Evolutionary conservation across 768 basidiomycete species (phyloP).

Genomic region (Suillus sp.): DNA sequence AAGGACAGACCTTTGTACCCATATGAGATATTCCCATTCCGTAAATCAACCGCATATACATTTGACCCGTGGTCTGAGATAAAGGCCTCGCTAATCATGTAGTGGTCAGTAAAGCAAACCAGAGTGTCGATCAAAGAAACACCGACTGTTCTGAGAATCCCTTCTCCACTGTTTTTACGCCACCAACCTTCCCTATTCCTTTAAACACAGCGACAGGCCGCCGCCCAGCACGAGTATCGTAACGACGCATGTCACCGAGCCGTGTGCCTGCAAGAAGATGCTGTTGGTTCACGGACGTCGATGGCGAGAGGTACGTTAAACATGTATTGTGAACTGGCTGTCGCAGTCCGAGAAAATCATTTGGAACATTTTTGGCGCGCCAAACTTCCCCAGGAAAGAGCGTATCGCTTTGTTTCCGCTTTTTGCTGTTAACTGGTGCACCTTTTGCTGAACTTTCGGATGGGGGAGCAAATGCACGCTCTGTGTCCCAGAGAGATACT

Average conservation of each 20-base stretch:
- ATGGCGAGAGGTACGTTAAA: constrained; percentile 56
- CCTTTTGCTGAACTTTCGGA: constrained; percentile 21
- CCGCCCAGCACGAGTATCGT: constrained; percentile 72
- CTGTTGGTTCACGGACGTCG: constrained; percentile 36
- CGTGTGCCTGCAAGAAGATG: constrained; percentile 74
- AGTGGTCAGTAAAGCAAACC: constrained; percentile 9
- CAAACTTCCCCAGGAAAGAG: constrained; percentile 77
- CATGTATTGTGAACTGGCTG: constrained; percentile 78
- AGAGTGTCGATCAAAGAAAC: constrained; percentile 1
- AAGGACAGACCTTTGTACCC: constrained; percentile 60
- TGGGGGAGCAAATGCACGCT: constrained; percentile 48
- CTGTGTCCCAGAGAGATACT: constrained; percentile 76
- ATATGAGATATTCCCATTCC: constrained; percentile 65
- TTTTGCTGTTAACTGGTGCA: constrained; percentile 28
- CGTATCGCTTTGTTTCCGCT: constrained; percentile 57
- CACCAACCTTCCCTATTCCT: constrained; percentile 58
- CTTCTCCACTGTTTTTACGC: constrained; percentile 57
- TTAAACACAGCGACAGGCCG: constrained; percentile 73
- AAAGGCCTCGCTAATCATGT: constrained; percentile 59
- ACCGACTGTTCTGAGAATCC: constrained; percentile 69
- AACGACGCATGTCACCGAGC: constrained; percentile 71
- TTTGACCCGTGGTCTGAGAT: constrained; percentile 66
- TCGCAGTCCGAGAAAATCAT: constrained; percentile 73
- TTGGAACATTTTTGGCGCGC: constrained; percentile 85
- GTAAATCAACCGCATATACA: constrained; percentile 66